Conservation (phyloP, 2,329 filamentous ascomycete genomes). For the Cadophora luteo-olivacea region DNA sequence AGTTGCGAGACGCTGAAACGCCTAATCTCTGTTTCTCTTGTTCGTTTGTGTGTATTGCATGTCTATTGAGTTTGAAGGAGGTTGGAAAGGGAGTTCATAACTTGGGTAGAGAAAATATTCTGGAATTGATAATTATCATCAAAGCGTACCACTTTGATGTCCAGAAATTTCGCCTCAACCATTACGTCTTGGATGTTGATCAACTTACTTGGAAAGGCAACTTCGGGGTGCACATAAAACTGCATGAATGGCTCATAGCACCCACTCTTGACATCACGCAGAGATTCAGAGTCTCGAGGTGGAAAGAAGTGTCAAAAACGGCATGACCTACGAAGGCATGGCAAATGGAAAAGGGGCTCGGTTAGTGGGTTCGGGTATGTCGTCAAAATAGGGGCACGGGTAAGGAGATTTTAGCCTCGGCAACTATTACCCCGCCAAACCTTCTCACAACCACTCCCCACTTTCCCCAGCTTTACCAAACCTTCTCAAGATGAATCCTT, state of each 20-base stretch:
- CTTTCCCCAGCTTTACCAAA: slow-evolving; percentile 9
- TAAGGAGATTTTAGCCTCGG: slow-evolving; percentile 9
- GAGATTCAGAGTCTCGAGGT: no score
- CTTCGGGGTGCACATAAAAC: neutral
- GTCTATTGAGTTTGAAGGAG: neutral
- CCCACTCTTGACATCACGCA: no score
- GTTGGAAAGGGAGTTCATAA: neutral
- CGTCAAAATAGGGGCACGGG: neutral
- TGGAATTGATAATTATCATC: slow-evolving; percentile 15
- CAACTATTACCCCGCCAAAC: slow-evolving; percentile 13
- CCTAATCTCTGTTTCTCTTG: neutral
- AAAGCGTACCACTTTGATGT: neutral
- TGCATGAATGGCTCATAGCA: no score
- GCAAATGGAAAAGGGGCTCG: neutral
- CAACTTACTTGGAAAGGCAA: neutral
- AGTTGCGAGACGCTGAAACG: slow-evolving; percentile 1
- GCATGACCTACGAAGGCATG: neutral
- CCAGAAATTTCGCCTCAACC: neutral
- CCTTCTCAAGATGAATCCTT: neutral
- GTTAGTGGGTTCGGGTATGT: neutral
- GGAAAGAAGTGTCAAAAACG: neutral
- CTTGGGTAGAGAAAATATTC: neutral
- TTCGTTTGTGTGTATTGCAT: neutral
- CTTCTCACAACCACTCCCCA: neutral
- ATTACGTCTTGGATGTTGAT: neutral